Evolutionary conservation across 768 basidiomycete species (phyloP).

Genomic region (Mycena galericulata): DNA sequence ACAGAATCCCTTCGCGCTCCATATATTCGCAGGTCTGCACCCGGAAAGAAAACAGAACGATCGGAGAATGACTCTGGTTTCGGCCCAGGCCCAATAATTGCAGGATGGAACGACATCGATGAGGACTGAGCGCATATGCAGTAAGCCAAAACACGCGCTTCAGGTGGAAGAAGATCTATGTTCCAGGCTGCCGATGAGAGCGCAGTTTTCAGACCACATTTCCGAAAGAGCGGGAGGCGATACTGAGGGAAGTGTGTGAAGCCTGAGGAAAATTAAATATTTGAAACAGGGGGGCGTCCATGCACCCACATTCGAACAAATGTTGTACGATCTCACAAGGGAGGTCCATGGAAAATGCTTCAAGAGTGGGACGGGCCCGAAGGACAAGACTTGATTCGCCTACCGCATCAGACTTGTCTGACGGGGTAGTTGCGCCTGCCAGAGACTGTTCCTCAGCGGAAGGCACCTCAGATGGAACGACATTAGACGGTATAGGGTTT

Average conservation of each 20-base stretch:
- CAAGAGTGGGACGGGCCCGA: no score
- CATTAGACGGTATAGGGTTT: no score
- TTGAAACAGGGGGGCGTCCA: no score
- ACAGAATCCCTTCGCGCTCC: slow-evolving; percentile 23
- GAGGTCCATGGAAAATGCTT: not conserved
- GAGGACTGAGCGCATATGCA: slow-evolving; percentile 23
- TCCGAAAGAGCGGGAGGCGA: not conserved
- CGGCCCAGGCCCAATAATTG: slow-evolving; percentile 26
- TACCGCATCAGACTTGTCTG: not conserved
- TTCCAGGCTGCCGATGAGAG: slow-evolving; percentile 18
- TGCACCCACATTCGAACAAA: no score
- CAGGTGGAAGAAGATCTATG: slow-evolving; percentile 14
- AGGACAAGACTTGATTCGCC: not conserved
- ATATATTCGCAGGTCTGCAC: slow-evolving; percentile 26
- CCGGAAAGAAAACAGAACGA: slow-evolving; percentile 10
- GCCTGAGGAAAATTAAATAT: no score
- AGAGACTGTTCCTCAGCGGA: no score
- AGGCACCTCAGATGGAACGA: no score
- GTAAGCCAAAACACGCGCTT: slow-evolving; percentile 20
- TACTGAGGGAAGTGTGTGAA: not conserved
- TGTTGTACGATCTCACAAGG: no score
- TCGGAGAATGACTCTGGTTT: slow-evolving; percentile 21
- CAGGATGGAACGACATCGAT: slow-evolving; percentile 19
- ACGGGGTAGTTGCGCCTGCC: not conserved
- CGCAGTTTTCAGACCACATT: not conserved